Base-by-base conservation (phyloP, 768 basidiomycete genomes). In the Suillus decipiens region DNA sequence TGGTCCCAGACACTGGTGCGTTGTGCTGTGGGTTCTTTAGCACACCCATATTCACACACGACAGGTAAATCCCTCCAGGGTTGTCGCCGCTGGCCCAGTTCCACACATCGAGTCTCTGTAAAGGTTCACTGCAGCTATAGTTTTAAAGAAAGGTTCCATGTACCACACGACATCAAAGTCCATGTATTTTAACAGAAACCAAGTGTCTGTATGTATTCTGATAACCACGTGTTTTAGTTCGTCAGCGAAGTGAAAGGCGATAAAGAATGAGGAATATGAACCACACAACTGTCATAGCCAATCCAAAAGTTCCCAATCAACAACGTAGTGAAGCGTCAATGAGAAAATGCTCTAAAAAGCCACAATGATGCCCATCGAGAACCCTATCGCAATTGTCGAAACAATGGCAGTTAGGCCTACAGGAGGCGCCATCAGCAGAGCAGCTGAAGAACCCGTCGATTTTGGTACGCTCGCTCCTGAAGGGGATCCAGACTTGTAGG, bases 11-110 rank as follows among this genome's bases (percentile, higher is more conserved):
- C 53, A 39, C 60, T 56, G 71, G 75, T 74, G 34, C 17, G 66
- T 22, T 15, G 1, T 15, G 2, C 48, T 45, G 17, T 43, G 33
- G n/a, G 3, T 3, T 22, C 19, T 34, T 0, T 12, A 11, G 11
- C 5, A 12, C 19, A 10, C 58, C 36, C n/a, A 19, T 34, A 15
- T 61, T 71, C 56, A 70, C 55, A 19, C 33, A n/a, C 8, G 19
- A 10, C 67, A 94, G 88, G 85, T 94, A 74, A 95, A 96, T 74
- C 89, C 89, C 7, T 83, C 85, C 7, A 84, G 89, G 51, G 77
- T 96, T 68, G 87, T 96, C 5, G 88, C 93, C 2, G 76, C 82
- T 7, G 94, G 94, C 1, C 94, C 93, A 0, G 73, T 84, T 59
- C 89, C 89, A 1, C 70, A 86, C 68, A 86, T 96, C 57, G 80